phyloP scores from a whole-genome alignment of 768 basidiomycete genomes.

The Lanmaoa rubissima region DNA sequence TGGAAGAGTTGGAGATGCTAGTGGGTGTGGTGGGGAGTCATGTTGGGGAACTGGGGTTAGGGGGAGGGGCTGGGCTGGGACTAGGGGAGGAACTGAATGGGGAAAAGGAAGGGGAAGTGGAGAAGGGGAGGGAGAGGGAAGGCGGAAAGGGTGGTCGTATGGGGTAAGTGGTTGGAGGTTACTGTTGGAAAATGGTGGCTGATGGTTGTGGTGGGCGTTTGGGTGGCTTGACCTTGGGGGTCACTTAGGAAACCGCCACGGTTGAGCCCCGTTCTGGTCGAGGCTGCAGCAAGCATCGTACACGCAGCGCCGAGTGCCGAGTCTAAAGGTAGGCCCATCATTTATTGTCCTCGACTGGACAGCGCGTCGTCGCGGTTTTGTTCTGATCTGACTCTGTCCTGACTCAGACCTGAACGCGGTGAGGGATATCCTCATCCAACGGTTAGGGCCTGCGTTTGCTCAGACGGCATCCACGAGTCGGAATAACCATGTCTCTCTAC shows the following conservation, averaged over 20 bases:
- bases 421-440: slow-evolving; percentile 53
- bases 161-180: slow-evolving; percentile 22
- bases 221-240: neutral
- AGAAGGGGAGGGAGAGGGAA: neutral
- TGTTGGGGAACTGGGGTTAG: slow-evolving; percentile 50
- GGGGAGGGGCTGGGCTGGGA: neutral
- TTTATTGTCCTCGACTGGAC: neutral
- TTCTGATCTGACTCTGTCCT: neutral
- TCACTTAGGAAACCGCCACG: slow-evolving; percentile 29
- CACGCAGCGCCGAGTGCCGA: slow-evolving; percentile 55
- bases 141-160: slow-evolving; percentile 29
- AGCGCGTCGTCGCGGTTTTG: neutral
- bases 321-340: slow-evolving; percentile 48
- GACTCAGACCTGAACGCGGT: slow-evolving; percentile 54
- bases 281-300: slow-evolving; percentile 69
- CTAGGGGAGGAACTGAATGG: neutral
- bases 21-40: slow-evolving; percentile 60
- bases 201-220: slow-evolving; percentile 1
- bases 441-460: slow-evolving; percentile 56
- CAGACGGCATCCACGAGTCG: slow-evolving; percentile 50
- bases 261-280: slow-evolving; percentile 52
- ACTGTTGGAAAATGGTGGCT: neutral
- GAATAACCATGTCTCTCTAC: slow-evolving; percentile 53
- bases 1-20: slow-evolving; percentile 66
- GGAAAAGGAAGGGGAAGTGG: neutral